Evolutionary conservation across 805 yeast species (phyloP).

Genomic region (Ascoidea rubescens): DNA sequence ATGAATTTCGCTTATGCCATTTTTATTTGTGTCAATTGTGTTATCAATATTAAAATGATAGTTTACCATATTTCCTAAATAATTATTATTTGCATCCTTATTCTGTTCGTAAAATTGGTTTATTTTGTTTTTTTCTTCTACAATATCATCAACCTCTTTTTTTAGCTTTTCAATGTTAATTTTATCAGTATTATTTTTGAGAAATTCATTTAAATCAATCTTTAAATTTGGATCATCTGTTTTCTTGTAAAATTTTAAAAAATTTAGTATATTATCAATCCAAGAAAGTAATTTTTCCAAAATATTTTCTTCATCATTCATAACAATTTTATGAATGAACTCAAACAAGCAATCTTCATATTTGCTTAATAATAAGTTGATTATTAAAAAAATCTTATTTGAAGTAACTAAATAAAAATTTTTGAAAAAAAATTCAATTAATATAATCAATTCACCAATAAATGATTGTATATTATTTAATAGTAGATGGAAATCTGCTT

Average conservation of each 20-base stretch:
- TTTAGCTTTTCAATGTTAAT: conserved; percentile 20
- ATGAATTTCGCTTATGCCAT: background rate
- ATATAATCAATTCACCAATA: conserved; percentile 46
- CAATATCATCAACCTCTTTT: conserved; percentile 26
- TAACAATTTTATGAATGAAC: conserved; percentile 71
- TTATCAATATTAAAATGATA: too few species aligned
- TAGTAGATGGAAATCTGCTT: conserved; percentile 52
- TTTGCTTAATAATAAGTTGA: conserved; percentile 50
- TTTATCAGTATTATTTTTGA: conserved; percentile 11
- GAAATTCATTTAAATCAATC: conserved; percentile 29
- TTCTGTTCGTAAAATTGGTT: too few species aligned
- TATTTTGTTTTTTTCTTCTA: conserved; percentile 14
- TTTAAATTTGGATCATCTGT: conserved; percentile 21
- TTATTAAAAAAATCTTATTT: conserved; percentile 50
- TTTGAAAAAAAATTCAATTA: conserved; percentile 37
- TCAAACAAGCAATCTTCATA: conserved; percentile 63
- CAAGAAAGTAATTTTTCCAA: conserved; percentile 63
- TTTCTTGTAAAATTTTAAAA: conserved; percentile 47
- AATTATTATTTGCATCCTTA: too few species aligned
- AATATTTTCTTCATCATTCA: conserved; percentile 57
- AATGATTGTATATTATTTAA: conserved; percentile 51
- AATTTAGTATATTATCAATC: conserved; percentile 52
- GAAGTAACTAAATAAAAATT: conserved; percentile 37
- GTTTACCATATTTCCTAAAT: too few species aligned
- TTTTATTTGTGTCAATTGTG: background rate